Evolutionary conservation across 148 eudicot species (phyloP).

Genomic region (Arbutus unedo): DNA sequence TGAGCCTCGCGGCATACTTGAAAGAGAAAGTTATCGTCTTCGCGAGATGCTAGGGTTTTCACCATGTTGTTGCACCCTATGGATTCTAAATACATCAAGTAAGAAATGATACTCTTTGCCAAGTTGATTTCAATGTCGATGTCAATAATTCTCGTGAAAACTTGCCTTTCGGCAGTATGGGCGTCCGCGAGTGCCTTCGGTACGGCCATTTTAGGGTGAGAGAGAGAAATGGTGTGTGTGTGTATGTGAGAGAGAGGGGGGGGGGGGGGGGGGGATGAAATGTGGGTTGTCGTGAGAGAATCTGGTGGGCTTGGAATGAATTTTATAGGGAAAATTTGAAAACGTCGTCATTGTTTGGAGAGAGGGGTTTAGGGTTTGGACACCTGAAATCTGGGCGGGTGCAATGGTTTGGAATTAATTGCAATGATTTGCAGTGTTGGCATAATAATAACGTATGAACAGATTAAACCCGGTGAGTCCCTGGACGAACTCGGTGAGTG

Average conservation of each 20-base stretch:
- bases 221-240: not conserved
- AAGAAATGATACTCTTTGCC: not conserved
- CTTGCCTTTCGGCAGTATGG: not conserved
- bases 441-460: no score
- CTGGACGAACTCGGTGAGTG: no score
- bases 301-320: not conserved
- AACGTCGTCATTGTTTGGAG: no score
- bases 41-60: not conserved
- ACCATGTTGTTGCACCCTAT: constrained; percentile 2
- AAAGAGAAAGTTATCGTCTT: not conserved
- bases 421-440: no score
- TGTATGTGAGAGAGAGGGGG: not conserved
- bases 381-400: no score
- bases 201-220: not conserved
- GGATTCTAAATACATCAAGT: not conserved
- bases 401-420: not conserved
- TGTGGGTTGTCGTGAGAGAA: not conserved
- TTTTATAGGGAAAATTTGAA: not conserved
- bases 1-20: not conserved
- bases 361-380: no score
- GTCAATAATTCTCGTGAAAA: constrained; percentile 12
- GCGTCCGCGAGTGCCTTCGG: not conserved
- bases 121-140: not conserved
- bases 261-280: not conserved
- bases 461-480: no score